These are phyloP conservation scores for Daldinia concentrica DNA, from an alignment of 495 filamentous ascomycete genomes.

Conservation along the genomic window DNA sequence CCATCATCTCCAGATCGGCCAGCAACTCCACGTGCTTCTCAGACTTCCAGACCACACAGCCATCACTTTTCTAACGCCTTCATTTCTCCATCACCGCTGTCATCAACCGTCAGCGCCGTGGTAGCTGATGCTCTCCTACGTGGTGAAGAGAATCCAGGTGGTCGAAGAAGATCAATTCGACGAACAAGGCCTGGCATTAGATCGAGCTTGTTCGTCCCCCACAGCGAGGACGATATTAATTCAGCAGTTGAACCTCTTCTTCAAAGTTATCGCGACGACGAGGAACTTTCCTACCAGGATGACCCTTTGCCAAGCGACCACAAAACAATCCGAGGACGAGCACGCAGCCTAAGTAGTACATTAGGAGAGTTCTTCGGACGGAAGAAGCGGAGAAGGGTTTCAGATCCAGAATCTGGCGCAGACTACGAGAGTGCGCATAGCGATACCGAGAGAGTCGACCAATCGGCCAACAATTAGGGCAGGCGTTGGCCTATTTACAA, in stretches of 20 bases:
- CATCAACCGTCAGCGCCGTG: slow-evolving; percentile 57
- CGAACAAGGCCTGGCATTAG: slow-evolving; percentile 49
- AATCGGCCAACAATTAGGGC: slow-evolving; percentile 3
- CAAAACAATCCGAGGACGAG: slow-evolving; percentile 46
- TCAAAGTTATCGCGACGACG: slow-evolving; percentile 19
- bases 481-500: background rate
- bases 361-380: slow-evolving; percentile 56
- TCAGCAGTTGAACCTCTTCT: slow-evolving; percentile 32
- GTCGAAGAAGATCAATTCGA: slow-evolving; percentile 43
- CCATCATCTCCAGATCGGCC: slow-evolving; percentile 44
- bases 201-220: slow-evolving; percentile 55
- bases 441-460: slow-evolving; percentile 12
- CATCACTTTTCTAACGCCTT: slow-evolving; percentile 52
- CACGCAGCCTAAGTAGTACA: slow-evolving; percentile 62
- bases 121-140: slow-evolving; percentile 56
- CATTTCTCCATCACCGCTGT: slow-evolving; percentile 59
- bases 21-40: slow-evolving; percentile 45
- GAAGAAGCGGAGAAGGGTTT: slow-evolving; percentile 38
- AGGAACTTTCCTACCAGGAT: slow-evolving; percentile 30
- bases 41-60: slow-evolving; percentile 43
- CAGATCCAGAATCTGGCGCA: slow-evolving; percentile 36
- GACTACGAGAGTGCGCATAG: slow-evolving; percentile 17
- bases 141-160: slow-evolving; percentile 47
- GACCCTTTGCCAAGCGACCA: slow-evolving; percentile 26
- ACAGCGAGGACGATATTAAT: slow-evolving; percentile 43